Base-by-base conservation (phyloP, 306 rosid genomes). In the Amphicarpaea edgeworthii region DNA sequence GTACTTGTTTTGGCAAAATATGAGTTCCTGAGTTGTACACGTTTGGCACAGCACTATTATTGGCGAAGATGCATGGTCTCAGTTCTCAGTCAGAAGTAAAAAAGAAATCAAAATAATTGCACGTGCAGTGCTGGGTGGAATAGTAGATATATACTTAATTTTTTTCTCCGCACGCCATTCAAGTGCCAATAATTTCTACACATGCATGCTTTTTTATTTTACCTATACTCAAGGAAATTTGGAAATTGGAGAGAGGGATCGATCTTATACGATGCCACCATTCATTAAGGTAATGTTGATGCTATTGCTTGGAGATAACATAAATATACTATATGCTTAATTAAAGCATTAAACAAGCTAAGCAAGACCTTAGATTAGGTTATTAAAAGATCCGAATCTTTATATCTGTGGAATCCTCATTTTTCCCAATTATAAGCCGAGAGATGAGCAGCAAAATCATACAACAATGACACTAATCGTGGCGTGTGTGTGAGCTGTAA, bases 81-180 rank as follows among this genome's bases (percentile, higher is more conserved):
- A 51, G 72, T 72, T 82, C 9, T 41, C 2, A 71, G 3, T 24
- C 37, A 30, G 8, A 69, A 55, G 17, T 66, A 0, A n/a, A n/a
- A n/a, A n/a, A 11, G 74, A 37, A 77, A 59, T 64, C 55, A 63
- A 78, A 75, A 75, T 68, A 73, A 76, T 80, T 65, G 82, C 84
- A 81, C 81, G 77, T 83, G 86, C 82, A 16, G 11, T 76, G 81
- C 53, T 15, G 21, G 40, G 21, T 68, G 34, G 28, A 24, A 30
- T 30, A 30, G 34, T 30, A 45, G n/a, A 7, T 66, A n/a, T n/a
- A n/a, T n/a, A 42, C 64, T 75, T 7, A 32, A 19, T 59, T 81
- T 64, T 81, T 64, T 68, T 46, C 54, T 34, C 55, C 41, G 38
- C 75, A 74, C 70, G 80, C 68, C 74, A 62, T 61, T 70, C 79